Evolutionary conservation across 306 rosid genomes (phyloP), one percentile per base, ranked within the genome.

Genomic region (Alnus rubra): DNA sequence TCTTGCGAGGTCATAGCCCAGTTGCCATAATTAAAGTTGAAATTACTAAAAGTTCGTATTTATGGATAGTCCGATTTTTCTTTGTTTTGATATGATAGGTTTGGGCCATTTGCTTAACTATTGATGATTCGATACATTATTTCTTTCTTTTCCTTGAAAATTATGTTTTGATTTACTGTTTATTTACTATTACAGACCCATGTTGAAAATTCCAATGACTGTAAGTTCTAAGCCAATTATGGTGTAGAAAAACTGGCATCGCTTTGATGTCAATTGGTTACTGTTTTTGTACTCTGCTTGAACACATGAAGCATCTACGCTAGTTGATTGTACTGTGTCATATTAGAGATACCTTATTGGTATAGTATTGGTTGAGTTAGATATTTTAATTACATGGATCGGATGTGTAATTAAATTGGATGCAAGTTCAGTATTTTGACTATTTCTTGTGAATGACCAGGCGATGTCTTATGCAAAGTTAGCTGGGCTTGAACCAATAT

Each of bases 401-500:
- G 68, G 62, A 35, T 30, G 70, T 23, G 28, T 23, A 23, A 23
- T 23, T 23, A 23, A 23, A 23, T 23, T 23, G 68, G 62, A 35
- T 30, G 70, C 65, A 54, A 59, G 49, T 75, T 73, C 11, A 14
- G 12, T 53, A n/a, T 39, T 78, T 80, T 68, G 75, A 82, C 76
- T 4, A 2, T 48, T 82, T 81, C 45, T 78, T 82, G 65, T 77
- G 60, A 63, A 75, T 80, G 73, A 49, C 78, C 92, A 95, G 98
- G 89, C 97, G 47, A 95, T 92, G 98, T 95, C 98, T 42, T 95
- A 95, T 81, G 98, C 98, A 64, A 95, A 91, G 83, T 82, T 95
- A 84, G 98, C 98, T 9, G 98, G 98, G 75, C 98, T 95, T 79
- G 79, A 83, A 81, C 92, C 98, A 11, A 95, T 92, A 81, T 95